Base-by-base conservation (phyloP, 2,329 filamentous ascomycete genomes). In the Fusarium miscanthi region DNA sequence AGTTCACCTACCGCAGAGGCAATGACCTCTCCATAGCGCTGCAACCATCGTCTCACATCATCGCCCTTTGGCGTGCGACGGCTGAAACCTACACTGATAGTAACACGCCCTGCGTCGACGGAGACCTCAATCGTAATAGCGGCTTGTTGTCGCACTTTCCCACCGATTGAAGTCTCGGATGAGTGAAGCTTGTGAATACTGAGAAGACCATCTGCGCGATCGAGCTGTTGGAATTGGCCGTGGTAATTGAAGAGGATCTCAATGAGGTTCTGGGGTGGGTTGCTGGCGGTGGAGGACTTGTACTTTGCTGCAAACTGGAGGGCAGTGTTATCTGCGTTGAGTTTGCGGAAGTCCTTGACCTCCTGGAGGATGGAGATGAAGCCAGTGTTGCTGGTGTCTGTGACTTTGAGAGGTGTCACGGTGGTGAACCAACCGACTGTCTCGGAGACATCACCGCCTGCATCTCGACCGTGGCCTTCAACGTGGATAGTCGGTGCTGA, bases 181-280 rank as follows among this genome's bases (percentile, higher is more conserved):
- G 30, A 14, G 10, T 58, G 54, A 0, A 58, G 30, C 10, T 49
- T 49, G 23, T 58, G 30, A 5, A 58, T 48, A 17, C 30, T 19
- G 11, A 58, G 54, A 14, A 58, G 54, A 8, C 54, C 54, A 6
- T 37, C 41, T 23, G 23, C 23, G 19, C 54, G 54, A 17, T 49
- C 31, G 8, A 58, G 41, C 21, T 58, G 54, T n/a, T 58, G 54
- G 31, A 58, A 58, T 17, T 58, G 54, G 9, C 54, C 54, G 31
- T 58, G 54, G 23, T 58, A 58, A 23, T 58, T 58, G 23, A 58
- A 58, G 13, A 58, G 21, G 3, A 58, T 46, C 14, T 58, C 54
- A 3, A 49, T n/a, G 8, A 23, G 31, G 1, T n/a, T 14, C 14
- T 37, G 30, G 6, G 19, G 5, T 1, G 21, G 13, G 2, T 6